These are phyloP conservation scores for Pholiota microspora DNA, from an alignment of 768 basidiomycete species.

Conservation along the genomic window DNA sequence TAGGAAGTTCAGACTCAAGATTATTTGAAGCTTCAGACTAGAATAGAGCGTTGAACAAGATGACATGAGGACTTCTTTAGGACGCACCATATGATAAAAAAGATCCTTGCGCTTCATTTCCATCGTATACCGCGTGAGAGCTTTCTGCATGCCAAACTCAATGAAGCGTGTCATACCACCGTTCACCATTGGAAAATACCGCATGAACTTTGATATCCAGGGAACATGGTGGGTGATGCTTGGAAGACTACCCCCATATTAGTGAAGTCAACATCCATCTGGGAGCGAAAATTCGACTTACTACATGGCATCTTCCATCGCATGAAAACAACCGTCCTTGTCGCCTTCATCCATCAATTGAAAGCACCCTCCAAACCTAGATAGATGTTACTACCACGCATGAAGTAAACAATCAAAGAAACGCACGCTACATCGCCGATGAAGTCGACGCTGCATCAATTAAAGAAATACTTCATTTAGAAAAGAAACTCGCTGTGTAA, in stretches of 20 bases:
- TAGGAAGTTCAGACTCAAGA: slow-evolving; percentile 10
- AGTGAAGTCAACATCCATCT: background rate
- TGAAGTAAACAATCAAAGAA: background rate
- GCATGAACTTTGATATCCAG: slow-evolving; percentile 16
- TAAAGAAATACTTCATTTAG: background rate
- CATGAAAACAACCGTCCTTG: slow-evolving; percentile 18
- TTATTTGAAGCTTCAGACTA: slow-evolving; percentile 16
- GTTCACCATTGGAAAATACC: slow-evolving; percentile 11
- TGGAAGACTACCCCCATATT: slow-evolving; percentile 9
- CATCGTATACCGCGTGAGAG: slow-evolving; percentile 17
- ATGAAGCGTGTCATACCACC: slow-evolving; percentile 13
- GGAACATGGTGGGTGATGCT: slow-evolving; percentile 23
- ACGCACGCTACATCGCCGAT: slow-evolving; percentile 39
- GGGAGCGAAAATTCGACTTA: slow-evolving; percentile 3
- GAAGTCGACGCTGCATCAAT: slow-evolving; percentile 29
- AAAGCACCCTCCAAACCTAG: slow-evolving; percentile 29
- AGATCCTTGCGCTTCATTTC: slow-evolving; percentile 23
- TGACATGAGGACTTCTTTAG: background rate
- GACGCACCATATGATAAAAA: slow-evolving; percentile 27
- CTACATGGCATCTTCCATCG: slow-evolving; percentile 20
- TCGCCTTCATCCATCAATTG: slow-evolving; percentile 26
- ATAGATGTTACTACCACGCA: background rate
- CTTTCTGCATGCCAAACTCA: slow-evolving; percentile 16
- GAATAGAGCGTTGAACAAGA: background rate
- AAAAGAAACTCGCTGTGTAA: too few species aligned